Evolutionary conservation across 2,329 filamentous ascomycete species (phyloP).

Genomic region (Penicillium sp.): DNA sequence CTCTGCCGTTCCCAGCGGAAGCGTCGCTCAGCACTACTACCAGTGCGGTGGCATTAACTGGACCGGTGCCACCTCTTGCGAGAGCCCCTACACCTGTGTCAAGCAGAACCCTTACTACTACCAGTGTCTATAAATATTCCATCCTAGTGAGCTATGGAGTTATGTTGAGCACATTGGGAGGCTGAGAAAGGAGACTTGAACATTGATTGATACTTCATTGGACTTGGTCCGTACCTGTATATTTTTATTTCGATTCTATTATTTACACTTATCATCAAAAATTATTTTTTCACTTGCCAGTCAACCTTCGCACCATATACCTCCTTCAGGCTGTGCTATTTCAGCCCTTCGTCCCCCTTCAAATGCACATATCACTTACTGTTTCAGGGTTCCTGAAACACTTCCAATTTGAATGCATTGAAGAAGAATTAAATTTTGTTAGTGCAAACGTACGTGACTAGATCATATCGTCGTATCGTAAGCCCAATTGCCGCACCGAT

Average conservation of each 20-base stretch:
- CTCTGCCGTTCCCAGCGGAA: constrained; percentile 11
- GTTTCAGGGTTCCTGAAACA: too few species aligned
- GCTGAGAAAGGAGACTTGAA: background rate
- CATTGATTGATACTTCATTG: constrained; percentile 10
- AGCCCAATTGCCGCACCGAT: background rate
- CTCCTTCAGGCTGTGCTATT: too few species aligned
- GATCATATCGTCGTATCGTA: constrained; percentile 1
- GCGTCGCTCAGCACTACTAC: constrained; percentile 21
- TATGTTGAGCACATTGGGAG: background rate
- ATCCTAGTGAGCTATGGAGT: background rate
- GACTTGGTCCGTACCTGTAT: constrained; percentile 9
- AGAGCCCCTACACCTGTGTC: constrained; percentile 32
- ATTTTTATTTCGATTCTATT: constrained; percentile 10
- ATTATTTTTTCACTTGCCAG: background rate
- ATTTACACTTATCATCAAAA: constrained; percentile 3
- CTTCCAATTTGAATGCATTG: too few species aligned
- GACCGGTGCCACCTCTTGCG: constrained; percentile 36
- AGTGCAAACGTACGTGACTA: background rate
- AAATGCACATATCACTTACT: too few species aligned
- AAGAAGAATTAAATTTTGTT: background rate
- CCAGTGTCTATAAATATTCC: constrained; percentile 32
- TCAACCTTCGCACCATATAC: background rate
- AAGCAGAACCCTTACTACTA: constrained; percentile 39
- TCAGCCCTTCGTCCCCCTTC: too few species aligned
- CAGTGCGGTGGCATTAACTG: constrained; percentile 41